These are phyloP conservation scores for Cnidoscolus chayamansa DNA, from an alignment of 441 rosid species.

Conservation along the genomic window DNA sequence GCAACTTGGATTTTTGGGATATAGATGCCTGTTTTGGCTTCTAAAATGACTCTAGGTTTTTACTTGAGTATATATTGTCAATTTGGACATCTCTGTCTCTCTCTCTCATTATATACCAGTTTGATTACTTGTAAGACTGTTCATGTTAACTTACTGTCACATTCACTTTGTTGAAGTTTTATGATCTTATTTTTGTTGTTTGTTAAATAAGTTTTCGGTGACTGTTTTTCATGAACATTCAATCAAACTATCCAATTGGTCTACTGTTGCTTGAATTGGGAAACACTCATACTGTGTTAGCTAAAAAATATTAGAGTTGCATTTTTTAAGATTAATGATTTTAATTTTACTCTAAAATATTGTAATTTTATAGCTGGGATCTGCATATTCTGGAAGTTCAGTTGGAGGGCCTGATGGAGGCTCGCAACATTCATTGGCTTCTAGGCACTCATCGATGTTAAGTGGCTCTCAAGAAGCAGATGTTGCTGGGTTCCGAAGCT, in stretches of 20 bases:
- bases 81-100: not conserved
- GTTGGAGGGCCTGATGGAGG: conserved; percentile 62
- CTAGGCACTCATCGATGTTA: conserved; percentile 59
- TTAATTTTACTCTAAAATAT: not conserved
- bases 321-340: not conserved
- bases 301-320: not conserved
- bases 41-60: too few species aligned
- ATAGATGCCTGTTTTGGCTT: not conserved
- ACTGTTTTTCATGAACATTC: not conserved
- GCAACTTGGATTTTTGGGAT: not conserved
- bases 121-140: not conserved
- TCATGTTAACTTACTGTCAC: not conserved
- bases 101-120: not conserved
- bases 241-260: not conserved
- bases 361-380: conserved; percentile 45
- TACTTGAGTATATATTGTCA: too few species aligned
- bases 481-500: conserved; percentile 60
- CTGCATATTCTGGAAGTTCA: conserved; percentile 63
- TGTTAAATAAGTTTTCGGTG: not conserved
- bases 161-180: not conserved
- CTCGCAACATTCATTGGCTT: conserved; percentile 57
- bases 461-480: conserved; percentile 64
- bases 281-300: not conserved
- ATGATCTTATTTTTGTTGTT: not conserved
- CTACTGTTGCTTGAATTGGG: not conserved